phyloP scores from a whole-genome alignment of 192 early-diverging fungal genomes.

The Piromyces sp. region DNA sequence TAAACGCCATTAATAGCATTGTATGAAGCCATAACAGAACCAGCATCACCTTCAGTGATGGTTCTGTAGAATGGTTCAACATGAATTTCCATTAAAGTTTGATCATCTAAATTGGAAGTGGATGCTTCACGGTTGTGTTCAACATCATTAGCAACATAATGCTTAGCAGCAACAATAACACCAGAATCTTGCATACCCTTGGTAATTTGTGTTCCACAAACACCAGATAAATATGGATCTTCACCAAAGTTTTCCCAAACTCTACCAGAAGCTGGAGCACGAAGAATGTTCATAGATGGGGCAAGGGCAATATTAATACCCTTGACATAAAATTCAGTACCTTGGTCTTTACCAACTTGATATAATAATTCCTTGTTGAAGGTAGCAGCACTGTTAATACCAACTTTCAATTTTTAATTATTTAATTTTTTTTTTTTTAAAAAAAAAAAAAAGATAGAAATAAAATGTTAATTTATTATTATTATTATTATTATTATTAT shows the following conservation, averaged over 20 bases:
- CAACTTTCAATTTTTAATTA: too few species aligned
- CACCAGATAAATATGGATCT: conserved; percentile 21
- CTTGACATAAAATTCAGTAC: conserved; percentile 28
- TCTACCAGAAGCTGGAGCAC: conserved; percentile 6
- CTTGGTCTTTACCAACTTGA: conserved; percentile 21
- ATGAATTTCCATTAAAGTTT: conserved; percentile 41
- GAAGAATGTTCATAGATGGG: conserved; percentile 16
- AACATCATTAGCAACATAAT: conserved; percentile 27
- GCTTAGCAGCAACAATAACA: conserved; percentile 35
- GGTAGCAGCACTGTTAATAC: conserved; percentile 31
- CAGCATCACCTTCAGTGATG: conserved; percentile 25
- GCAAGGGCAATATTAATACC: conserved; percentile 32
- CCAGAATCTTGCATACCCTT: conserved; percentile 21
- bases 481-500: too few species aligned
- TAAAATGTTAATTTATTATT: too few species aligned
- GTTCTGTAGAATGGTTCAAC: conserved; percentile 27
- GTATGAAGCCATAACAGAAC: conserved; percentile 43
- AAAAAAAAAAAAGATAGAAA: too few species aligned
- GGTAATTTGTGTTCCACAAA: conserved; percentile 8
- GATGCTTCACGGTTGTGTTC: conserved; percentile 13
- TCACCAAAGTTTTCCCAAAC: conserved; percentile 11
- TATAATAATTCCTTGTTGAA: conserved; percentile 26
- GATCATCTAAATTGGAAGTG: conserved; percentile 19
- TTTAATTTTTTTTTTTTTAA: too few species aligned
- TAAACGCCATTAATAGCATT: conserved; percentile 34